Conservation (phyloP, 2,329 filamentous ascomycete genomes). For the Apiospora aurea region DNA sequence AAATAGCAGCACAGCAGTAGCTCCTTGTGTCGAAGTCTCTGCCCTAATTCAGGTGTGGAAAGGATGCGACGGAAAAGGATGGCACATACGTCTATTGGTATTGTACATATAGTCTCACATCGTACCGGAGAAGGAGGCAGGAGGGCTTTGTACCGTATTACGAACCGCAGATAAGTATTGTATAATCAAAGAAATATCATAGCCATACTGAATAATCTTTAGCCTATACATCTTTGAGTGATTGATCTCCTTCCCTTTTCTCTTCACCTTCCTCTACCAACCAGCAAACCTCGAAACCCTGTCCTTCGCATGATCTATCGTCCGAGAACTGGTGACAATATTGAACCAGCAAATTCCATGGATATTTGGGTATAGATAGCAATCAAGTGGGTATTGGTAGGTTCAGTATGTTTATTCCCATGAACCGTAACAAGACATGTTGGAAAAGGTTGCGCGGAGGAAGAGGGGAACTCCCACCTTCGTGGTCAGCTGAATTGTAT, state of each 20-base stretch:
- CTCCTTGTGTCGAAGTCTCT: background rate
- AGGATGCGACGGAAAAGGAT: constrained; percentile 7
- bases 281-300: constrained; percentile 4
- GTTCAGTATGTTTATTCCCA: no score
- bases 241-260: background rate
- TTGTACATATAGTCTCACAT: constrained; percentile 5
- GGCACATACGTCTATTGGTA: constrained; percentile 6
- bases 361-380: no score
- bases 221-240: background rate
- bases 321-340: no score
- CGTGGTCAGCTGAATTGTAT: no score
- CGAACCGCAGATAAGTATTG: background rate
- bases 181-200: background rate
- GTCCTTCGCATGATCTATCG: no score
- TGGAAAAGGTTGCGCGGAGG: no score
- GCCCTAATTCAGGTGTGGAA: no score
- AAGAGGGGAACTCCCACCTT: no score
- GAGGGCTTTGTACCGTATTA: constrained; percentile 8
- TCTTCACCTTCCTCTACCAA: constrained; percentile 6
- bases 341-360: no score
- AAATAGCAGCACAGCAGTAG: no score
- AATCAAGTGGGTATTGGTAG: no score
- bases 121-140: background rate
- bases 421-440: no score
- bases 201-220: background rate